Evolutionary conservation across 169 alveolate genomes (phyloP).

Genomic region (Cryptosporidium parvum): DNA sequence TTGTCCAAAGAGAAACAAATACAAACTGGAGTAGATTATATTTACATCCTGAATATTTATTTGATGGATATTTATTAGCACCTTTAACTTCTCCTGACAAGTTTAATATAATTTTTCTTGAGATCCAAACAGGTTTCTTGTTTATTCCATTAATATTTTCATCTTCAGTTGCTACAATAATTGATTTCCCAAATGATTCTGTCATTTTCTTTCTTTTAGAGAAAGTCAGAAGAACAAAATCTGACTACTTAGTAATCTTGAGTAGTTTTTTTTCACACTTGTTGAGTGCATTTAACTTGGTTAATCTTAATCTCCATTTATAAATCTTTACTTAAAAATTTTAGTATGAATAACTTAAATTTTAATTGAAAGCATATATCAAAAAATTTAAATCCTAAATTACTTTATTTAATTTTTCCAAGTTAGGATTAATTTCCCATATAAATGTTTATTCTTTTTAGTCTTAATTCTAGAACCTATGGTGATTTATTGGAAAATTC

Average conservation of each 20-base stretch:
- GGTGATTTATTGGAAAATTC: neutral
- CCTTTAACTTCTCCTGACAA: constrained; percentile 19
- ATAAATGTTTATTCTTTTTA: neutral
- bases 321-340: neutral
- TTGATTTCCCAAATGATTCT: constrained; percentile 20
- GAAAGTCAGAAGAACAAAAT: neutral
- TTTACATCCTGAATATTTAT: constrained; percentile 48
- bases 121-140: constrained; percentile 64
- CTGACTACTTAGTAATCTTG: neutral
- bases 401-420: neutral
- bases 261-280: constrained; percentile 1
- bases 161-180: constrained; percentile 10
- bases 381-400: neutral
- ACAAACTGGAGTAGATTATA: constrained; percentile 32
- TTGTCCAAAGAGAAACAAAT: constrained; percentile 12
- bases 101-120: constrained; percentile 59
- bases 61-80: constrained; percentile 53
- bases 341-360: neutral
- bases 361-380: neutral
- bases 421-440: neutral
- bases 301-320: neutral
- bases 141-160: constrained; percentile 47
- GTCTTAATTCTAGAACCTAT: neutral
- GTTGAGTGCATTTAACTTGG: neutral
- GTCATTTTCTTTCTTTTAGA: constrained; percentile 17